phyloP scores from a whole-genome alignment of 108 stramenopile genomes.

The Skeletonema tropicum region DNA sequence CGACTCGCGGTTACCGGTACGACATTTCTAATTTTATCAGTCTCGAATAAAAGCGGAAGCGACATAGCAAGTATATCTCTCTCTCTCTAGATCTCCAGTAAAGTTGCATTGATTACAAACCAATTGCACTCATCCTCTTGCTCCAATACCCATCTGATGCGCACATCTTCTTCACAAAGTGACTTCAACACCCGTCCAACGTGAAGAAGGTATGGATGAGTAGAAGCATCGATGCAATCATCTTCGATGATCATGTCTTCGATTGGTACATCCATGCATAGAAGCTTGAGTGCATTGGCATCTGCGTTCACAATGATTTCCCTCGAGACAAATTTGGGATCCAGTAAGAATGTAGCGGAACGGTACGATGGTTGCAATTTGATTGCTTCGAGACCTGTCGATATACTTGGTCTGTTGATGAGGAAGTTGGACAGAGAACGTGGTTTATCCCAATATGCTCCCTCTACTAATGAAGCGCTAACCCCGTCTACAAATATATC shows the following conservation, averaged over 20 bases:
- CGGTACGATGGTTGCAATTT: slow-evolving; percentile 30
- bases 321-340: slow-evolving; percentile 21
- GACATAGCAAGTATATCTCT: not conserved
- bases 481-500: slow-evolving; percentile 47
- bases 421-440: slow-evolving; percentile 35
- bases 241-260: slow-evolving; percentile 35
- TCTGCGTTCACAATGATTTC: slow-evolving; percentile 40
- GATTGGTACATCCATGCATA: slow-evolving; percentile 45
- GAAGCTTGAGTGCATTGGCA: slow-evolving; percentile 33
- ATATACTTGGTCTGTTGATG: slow-evolving; percentile 31
- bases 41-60: not conserved
- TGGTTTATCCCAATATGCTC: slow-evolving; percentile 33
- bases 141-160: slow-evolving; percentile 43
- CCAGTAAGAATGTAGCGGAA: slow-evolving; percentile 39
- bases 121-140: slow-evolving; percentile 46
- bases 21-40: not conserved
- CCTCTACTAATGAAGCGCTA: slow-evolving; percentile 34
- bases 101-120: slow-evolving; percentile 45
- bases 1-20: not conserved
- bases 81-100: slow-evolving; percentile 26
- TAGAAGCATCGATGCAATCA: not conserved
- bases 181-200: slow-evolving; percentile 32
- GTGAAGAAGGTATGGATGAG: slow-evolving; percentile 36
- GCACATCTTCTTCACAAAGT: slow-evolving; percentile 34
- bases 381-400: slow-evolving; percentile 23